Conservation (phyloP, 257 asterid species). For the Ilex asprella region DNA sequence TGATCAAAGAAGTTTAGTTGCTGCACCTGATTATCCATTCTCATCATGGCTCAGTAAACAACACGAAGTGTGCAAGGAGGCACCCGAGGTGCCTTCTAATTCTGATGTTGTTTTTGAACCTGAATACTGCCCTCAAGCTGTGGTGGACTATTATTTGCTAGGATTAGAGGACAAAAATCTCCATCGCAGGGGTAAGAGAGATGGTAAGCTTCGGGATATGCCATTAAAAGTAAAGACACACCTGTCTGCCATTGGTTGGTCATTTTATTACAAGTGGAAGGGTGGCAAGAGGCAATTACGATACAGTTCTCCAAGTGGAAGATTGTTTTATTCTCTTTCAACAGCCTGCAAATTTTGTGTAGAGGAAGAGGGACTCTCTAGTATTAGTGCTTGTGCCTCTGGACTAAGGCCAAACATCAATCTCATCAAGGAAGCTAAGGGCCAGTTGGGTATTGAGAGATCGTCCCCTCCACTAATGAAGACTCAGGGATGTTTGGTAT, state of each 20-base stretch:
- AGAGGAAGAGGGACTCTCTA: constrained; percentile 6
- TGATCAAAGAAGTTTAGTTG: not conserved
- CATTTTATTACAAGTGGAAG: constrained; percentile 14
- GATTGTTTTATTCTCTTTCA: constrained; percentile 38
- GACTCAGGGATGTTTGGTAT: constrained; percentile 6
- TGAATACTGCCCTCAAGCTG: constrained; percentile 53
- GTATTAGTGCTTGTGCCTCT: constrained; percentile 3
- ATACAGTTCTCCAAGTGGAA: constrained; percentile 50
- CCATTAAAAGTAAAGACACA: constrained; percentile 47
- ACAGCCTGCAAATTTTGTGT: constrained; percentile 47
- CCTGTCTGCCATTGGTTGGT: constrained; percentile 64
- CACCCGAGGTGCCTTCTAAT: constrained; percentile 14
- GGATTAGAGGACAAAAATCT: not conserved
- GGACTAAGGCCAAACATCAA: constrained; percentile 8
- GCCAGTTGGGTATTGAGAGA: constrained; percentile 11
- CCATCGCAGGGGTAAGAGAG: not conserved
- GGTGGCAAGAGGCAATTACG: constrained; percentile 24
- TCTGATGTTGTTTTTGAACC: constrained; percentile 22
- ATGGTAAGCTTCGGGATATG: not conserved
- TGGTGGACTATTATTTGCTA: constrained; percentile 26
- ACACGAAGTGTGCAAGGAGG: constrained; percentile 19
- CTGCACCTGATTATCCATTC: constrained; percentile 8
- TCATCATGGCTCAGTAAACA: constrained; percentile 16
- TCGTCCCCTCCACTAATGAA: constrained; percentile 21
- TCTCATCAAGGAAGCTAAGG: constrained; percentile 12